Evolutionary conservation across 345 rosid genomes (phyloP).

Genomic region (Pseudoturritis turrita): DNA sequence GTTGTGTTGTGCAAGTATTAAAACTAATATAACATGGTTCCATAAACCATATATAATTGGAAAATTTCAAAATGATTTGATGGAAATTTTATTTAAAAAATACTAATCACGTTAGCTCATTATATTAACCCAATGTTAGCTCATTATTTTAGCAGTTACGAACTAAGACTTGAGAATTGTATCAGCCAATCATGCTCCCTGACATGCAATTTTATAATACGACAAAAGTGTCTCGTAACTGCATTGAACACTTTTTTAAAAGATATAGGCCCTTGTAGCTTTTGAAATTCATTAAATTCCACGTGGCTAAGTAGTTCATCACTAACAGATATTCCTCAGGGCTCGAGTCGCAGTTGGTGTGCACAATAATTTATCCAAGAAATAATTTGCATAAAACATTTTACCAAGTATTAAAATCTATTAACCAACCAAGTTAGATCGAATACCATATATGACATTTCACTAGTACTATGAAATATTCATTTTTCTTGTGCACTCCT

Average conservation of each 20-base stretch:
- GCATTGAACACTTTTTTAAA: constrained; percentile 11
- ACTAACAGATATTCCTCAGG: background rate
- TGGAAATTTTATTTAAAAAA: background rate
- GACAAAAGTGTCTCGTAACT: background rate
- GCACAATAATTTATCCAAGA: background rate
- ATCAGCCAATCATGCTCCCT: constrained; percentile 20
- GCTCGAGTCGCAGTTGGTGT: background rate
- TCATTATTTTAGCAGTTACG: background rate
- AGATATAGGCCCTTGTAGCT: background rate
- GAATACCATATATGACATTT: constrained; percentile 1
- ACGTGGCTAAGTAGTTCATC: constrained; percentile 15
- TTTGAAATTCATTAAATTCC: constrained; percentile 1
- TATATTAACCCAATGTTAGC: constrained; percentile 4
- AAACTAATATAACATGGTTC: constrained; percentile 21
- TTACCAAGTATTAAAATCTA: background rate
- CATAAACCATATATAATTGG: background rate
- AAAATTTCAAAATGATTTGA: background rate
- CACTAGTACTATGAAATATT: background rate
- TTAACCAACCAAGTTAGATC: background rate
- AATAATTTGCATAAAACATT: background rate
- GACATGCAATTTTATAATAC: background rate
- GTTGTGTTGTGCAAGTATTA: no score
- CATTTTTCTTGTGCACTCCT: background rate
- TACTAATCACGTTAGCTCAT: background rate
- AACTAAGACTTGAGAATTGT: background rate